Evolutionary conservation across 768 basidiomycete species (phyloP).

Genomic region (Termitomyces sp.): DNA sequence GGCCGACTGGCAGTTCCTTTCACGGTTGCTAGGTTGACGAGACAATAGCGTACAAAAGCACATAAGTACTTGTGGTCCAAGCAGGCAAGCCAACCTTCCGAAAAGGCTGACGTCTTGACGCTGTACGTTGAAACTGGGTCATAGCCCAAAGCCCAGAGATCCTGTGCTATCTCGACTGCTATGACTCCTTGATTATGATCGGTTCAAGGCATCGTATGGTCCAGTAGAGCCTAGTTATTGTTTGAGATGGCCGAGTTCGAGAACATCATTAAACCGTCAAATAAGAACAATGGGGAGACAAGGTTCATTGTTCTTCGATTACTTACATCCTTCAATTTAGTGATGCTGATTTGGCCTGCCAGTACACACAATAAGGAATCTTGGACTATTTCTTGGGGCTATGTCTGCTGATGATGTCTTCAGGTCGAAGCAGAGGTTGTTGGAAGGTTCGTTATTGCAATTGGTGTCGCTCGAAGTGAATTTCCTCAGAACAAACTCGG

Average conservation of each 20-base stretch:
- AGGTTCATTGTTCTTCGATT: neutral
- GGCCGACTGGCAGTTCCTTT: neutral
- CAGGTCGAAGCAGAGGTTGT: neutral
- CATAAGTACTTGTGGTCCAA: neutral
- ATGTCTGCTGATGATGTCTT: no score
- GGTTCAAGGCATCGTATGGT: neutral
- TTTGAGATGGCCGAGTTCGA: no score
- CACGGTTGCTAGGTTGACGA: slow-evolving; percentile 1
- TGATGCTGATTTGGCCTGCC: neutral
- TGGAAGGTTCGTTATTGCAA: neutral
- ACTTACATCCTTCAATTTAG: neutral
- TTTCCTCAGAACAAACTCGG: no score
- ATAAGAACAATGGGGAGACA: neutral
- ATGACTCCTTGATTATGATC: neutral
- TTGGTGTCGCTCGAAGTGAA: no score
- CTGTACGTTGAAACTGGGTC: neutral
- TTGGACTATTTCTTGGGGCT: neutral
- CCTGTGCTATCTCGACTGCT: neutral
- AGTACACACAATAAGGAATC: neutral
- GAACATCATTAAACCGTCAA: neutral
- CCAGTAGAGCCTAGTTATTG: neutral
- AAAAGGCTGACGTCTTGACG: no score
- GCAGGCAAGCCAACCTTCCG: no score
- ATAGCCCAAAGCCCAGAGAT: neutral
- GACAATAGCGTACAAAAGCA: neutral